Evolutionary conservation across 495 filamentous ascomycete species (phyloP).

Genomic region (Trichoderma reesei): DNA sequence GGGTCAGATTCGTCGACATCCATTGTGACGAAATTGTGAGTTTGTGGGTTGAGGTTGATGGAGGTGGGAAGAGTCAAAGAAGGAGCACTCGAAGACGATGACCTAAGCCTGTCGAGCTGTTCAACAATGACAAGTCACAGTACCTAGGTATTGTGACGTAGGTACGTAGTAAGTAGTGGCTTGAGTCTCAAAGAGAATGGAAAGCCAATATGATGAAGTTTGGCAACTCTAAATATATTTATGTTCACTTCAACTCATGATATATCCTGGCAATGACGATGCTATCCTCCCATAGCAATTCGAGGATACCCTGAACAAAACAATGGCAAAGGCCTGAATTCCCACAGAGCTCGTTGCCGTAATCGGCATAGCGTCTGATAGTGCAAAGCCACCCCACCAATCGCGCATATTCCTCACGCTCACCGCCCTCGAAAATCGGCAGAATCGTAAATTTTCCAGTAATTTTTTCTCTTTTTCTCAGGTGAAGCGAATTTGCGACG

Average conservation of each 20-base stretch:
- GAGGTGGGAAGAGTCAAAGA: neutral
- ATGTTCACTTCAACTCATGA: no score
- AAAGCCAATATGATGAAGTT: no score
- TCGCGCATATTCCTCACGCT: neutral
- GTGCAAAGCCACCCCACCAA: neutral
- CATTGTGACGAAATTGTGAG: conserved; percentile 17
- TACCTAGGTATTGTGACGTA: no score
- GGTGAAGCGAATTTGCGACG: neutral
- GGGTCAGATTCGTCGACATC: conserved; percentile 16
- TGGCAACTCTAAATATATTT: no score
- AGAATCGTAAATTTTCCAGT: conserved; percentile 11
- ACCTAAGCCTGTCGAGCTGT: no score
- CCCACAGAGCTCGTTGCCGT: neutral
- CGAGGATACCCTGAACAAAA: neutral
- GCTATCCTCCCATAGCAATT: no score
- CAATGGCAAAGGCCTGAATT: neutral
- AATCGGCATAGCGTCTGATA: neutral
- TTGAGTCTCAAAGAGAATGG: no score
- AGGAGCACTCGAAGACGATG: no score
- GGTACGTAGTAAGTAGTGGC: no score
- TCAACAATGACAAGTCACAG: no score
- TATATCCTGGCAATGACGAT: no score
- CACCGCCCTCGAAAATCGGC: conserved; percentile 5
- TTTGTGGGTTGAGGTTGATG: neutral
- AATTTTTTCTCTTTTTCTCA: no score